Conservation (phyloP, 495 filamentous ascomycete genomes). For the Terfezia claveryi region DNA sequence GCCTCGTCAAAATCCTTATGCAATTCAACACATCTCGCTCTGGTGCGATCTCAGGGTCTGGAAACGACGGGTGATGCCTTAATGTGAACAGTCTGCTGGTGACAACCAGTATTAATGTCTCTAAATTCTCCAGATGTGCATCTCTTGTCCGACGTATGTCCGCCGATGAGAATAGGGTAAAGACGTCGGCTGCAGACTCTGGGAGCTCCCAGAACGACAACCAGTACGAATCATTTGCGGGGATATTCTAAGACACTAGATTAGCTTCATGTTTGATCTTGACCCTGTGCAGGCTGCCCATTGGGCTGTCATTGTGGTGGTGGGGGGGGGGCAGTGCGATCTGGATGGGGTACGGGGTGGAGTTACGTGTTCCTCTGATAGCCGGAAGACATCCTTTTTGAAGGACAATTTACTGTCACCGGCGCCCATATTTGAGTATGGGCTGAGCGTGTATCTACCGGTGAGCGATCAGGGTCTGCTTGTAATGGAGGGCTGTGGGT, state of each 20-base stretch:
- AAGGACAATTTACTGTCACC: constrained; percentile 98
- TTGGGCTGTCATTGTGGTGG: background rate
- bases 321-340: background rate
- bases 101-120: constrained; percentile 67
- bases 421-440: constrained; percentile 49
- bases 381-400: constrained; percentile 95
- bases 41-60: constrained; percentile 70
- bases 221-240: constrained; percentile 83
- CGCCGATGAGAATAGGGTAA: constrained; percentile 81
- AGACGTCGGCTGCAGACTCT: constrained; percentile 86
- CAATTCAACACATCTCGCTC: constrained; percentile 84
- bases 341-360: background rate
- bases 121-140: constrained; percentile 65
- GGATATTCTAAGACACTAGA: constrained; percentile 36
- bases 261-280: background rate
- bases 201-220: constrained; percentile 94
- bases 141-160: constrained; percentile 87
- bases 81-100: constrained; percentile 60
- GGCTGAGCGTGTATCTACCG: no score
- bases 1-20: constrained; percentile 69
- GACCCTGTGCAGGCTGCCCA: background rate
- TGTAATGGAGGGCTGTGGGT: no score
- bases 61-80: constrained; percentile 74
- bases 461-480: no score
- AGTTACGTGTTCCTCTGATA: constrained; percentile 51